Evolutionary conservation across 2,329 filamentous ascomycete species (phyloP), one percentile per base, ranked within the genome.

Genomic region (Aspergillus fumigatus): DNA sequence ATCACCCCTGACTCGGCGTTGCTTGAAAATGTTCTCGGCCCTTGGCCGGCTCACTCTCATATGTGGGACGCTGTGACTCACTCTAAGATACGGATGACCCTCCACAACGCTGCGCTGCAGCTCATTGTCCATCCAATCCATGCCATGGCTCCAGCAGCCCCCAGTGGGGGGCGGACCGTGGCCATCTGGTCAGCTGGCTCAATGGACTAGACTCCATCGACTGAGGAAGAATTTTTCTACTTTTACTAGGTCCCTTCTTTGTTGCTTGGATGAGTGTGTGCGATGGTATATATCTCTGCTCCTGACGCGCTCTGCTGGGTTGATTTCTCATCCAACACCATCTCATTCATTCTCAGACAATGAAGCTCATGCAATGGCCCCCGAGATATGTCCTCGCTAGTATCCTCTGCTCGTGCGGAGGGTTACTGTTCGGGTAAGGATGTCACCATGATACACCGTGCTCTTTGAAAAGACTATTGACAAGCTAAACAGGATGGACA

Each of bases 401-500:
- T 50, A 58, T 60, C 35, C 35, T 65, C 21, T 65, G 62, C 47
- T 65, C 61, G 5, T 63, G 53, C 21, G 61, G 61, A 7, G 62
- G 59, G 3, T 48, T 63, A 7, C 53, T 65, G 3, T 65, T 65
- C 25, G 59, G 61, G 62, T 62, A 55, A 53, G 50, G 38, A 14
- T n/a, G 14, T 14, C 14, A 41, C n/a, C 50, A 25, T 19, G 17
- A 19, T 26, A 17, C 38, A 1, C 19, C 53, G 35, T 35, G 10
- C 10, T 40, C 29, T 5, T 32, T 21, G n/a, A 50, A 49, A 43
- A 43, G 43, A n/a, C 27, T 29, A 19, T 7, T 35, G 41, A 25
- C 26, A 25, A 11, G 9, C 4, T 32, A 25, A 21, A 21, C 21
- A 61, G 58, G 3, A 66, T 70, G 64, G 80, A 82, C 54, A 83